phyloP scores from a whole-genome alignment of 2,329 filamentous ascomycete species.

The Ceratocystiopsis sp. region DNA sequence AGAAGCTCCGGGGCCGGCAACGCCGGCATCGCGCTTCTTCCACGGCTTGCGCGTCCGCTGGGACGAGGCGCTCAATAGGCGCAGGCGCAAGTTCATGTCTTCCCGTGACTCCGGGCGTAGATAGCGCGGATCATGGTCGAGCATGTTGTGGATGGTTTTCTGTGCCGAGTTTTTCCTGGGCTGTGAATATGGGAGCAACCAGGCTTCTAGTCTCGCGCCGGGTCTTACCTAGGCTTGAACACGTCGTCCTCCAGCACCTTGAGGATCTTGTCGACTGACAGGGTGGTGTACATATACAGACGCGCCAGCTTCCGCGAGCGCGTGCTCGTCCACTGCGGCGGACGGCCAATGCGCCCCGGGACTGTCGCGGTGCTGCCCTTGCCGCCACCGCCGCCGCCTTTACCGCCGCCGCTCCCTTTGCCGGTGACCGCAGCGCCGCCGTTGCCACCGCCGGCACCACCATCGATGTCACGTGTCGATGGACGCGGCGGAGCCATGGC shows the following conservation, averaged over 20 bases:
- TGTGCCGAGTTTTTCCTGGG: slow-evolving; percentile 37
- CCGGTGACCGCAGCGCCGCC: slow-evolving; percentile 1
- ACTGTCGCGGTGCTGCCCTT: slow-evolving; percentile 6
- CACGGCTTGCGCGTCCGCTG: slow-evolving; percentile 13
- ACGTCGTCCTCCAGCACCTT: slow-evolving; percentile 26
- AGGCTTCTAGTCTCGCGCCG: too few relatives aligned
- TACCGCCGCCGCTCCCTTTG: background rate
- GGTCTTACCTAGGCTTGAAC: slow-evolving; percentile 28
- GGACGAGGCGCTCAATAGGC: slow-evolving; percentile 24
- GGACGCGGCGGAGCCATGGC: slow-evolving; percentile 7
- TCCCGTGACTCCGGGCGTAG: slow-evolving; percentile 32
- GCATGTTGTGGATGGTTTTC: slow-evolving; percentile 37
- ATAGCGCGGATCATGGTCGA: slow-evolving; percentile 43
- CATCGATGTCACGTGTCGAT: slow-evolving; percentile 5
- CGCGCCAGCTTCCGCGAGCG: slow-evolving; percentile 35
- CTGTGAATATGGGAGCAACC: background rate
- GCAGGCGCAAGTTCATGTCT: slow-evolving; percentile 34
- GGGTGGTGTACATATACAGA: slow-evolving; percentile 38
- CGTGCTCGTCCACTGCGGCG: slow-evolving; percentile 36
- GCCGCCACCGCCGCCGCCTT: slow-evolving; percentile 1
- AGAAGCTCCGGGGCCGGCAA: too few relatives aligned
- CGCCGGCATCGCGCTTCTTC: slow-evolving; percentile 2
- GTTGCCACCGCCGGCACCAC: slow-evolving; percentile 1
- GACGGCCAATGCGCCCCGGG: slow-evolving; percentile 27
- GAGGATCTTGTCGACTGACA: slow-evolving; percentile 35